Conservation (phyloP, 768 basidiomycete genomes). For the Agrocybe praecox region DNA sequence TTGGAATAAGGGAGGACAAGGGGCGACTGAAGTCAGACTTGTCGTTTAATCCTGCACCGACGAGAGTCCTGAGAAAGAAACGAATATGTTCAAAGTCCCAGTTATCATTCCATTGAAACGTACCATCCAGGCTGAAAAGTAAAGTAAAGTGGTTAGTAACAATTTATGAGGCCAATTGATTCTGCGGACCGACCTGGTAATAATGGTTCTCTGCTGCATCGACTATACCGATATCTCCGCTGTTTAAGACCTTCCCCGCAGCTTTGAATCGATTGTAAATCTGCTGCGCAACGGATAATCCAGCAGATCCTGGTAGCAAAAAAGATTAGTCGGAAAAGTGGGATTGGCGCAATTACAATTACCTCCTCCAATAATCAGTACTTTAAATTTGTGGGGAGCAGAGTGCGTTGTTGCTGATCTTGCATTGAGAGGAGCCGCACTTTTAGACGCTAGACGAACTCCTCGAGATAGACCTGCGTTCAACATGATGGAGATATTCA, state of each 20-base stretch:
- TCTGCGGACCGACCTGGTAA: conserved; percentile 66
- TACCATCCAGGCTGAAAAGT: conserved; percentile 83
- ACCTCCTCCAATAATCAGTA: conserved; percentile 90
- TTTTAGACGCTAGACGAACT: conserved; percentile 12
- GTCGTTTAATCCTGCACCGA: conserved; percentile 80
- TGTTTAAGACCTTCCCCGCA: conserved; percentile 65
- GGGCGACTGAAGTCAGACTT: conserved; percentile 72
- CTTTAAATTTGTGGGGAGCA: conserved; percentile 65
- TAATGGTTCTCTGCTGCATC: conserved; percentile 84
- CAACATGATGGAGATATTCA: conserved; percentile 14
- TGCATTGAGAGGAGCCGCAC: conserved; percentile 8
- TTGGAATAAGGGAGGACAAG: conserved; percentile 72
- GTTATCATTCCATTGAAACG: conserved; percentile 14
- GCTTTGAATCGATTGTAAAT: conserved; percentile 78
- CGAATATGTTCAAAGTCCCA: not conserved
- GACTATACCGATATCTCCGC: conserved; percentile 83
- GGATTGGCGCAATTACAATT: conserved; percentile 15
- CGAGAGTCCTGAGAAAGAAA: conserved; percentile 71
- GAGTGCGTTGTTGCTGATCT: conserved; percentile 39
- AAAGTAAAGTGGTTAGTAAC: not conserved
- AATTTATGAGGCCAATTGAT: not conserved
- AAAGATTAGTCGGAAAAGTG: not conserved
- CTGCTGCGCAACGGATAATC: conserved; percentile 84
- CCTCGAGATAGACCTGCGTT: conserved; percentile 11
- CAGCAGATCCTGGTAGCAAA: conserved; percentile 65